Evolutionary conservation across 768 basidiomycete species (phyloP).

Genomic region (Collybiopsis luxurians): DNA sequence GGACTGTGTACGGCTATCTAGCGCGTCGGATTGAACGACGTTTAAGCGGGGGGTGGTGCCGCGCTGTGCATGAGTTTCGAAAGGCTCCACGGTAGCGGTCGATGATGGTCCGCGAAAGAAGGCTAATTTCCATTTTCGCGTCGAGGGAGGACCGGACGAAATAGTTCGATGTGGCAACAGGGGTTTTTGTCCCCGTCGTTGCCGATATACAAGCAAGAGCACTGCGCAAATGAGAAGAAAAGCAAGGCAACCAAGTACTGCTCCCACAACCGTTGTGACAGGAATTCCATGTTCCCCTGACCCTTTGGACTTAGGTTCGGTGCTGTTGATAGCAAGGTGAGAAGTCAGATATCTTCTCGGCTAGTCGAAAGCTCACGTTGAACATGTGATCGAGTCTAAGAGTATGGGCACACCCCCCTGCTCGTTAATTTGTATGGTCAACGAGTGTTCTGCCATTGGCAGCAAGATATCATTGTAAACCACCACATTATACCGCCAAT

Average conservation of each 20-base stretch:
- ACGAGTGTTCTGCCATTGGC: constrained; percentile 3
- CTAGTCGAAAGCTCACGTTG: constrained; percentile 17
- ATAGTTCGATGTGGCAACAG: neutral
- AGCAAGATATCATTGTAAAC: constrained; percentile 7
- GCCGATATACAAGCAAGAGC: constrained; percentile 11
- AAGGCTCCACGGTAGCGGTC: constrained; percentile 4
- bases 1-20: constrained; percentile 15
- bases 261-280: constrained; percentile 22
- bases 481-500: constrained; percentile 5
- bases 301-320: no score
- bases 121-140: neutral
- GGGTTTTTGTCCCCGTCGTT: neutral
- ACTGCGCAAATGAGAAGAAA: constrained; percentile 20
- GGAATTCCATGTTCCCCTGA: neutral
- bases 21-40: neutral
- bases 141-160: neutral
- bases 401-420: constrained; percentile 3
- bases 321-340: neutral
- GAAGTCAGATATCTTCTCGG: neutral
- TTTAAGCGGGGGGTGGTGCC: neutral
- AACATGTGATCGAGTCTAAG: constrained; percentile 11
- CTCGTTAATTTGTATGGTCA: constrained; percentile 10
- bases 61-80: neutral
- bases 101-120: constrained; percentile 15
- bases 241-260: constrained; percentile 23